A percentile compares a stretch with the other conserved stretches of the same genome.
These are phyloP conservation scores for Fagus crenata DNA, from an alignment of 306 rosid species.

Conservation along the genomic window DNA sequence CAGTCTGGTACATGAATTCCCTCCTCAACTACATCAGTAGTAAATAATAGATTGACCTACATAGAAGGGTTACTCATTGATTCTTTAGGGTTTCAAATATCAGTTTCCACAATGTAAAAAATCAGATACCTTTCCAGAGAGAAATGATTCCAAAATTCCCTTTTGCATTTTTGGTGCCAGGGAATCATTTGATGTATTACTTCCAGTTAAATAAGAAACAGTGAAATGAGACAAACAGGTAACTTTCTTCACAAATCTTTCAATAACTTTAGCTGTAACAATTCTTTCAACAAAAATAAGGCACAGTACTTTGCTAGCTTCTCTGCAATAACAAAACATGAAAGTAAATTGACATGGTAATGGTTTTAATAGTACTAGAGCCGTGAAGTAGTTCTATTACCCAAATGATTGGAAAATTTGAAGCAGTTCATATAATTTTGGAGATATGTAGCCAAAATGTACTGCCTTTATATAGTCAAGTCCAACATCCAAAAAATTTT, in stretches of 20 bases:
- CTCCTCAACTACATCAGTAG: constrained; percentile 96
- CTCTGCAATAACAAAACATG: constrained; percentile 49
- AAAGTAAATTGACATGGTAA: background rate
- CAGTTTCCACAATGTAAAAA: constrained; percentile 10
- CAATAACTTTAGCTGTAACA: constrained; percentile 73
- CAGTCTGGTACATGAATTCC: constrained; percentile 90
- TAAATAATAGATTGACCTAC: constrained; percentile 81
- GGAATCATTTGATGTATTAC: constrained; percentile 58
- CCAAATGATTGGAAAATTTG: constrained; percentile 65
- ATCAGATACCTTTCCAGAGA: constrained; percentile 70
- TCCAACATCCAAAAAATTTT: constrained; percentile 41
- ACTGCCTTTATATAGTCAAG: constrained; percentile 54
- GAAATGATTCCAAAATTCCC: constrained; percentile 69
- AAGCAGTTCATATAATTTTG: constrained; percentile 76
- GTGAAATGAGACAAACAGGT: constrained; percentile 59
- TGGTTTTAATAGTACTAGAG: constrained; percentile 15
- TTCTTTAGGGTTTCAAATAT: constrained; percentile 27
- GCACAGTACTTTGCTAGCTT: constrained; percentile 59
- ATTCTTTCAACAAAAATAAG: constrained; percentile 88
- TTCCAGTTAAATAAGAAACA: constrained; percentile 81
- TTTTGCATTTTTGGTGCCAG: constrained; percentile 66
- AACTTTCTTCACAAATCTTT: constrained; percentile 65
- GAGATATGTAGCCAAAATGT: constrained; percentile 66
- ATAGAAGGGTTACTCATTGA: constrained; percentile 35
- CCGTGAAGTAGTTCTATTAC: constrained; percentile 42